Percentiles rank a stretch among this genome's conserved stretches.
phyloP scores from a whole-genome alignment of 768 basidiomycete species.

The Psilocybe subaeruginosa region DNA sequence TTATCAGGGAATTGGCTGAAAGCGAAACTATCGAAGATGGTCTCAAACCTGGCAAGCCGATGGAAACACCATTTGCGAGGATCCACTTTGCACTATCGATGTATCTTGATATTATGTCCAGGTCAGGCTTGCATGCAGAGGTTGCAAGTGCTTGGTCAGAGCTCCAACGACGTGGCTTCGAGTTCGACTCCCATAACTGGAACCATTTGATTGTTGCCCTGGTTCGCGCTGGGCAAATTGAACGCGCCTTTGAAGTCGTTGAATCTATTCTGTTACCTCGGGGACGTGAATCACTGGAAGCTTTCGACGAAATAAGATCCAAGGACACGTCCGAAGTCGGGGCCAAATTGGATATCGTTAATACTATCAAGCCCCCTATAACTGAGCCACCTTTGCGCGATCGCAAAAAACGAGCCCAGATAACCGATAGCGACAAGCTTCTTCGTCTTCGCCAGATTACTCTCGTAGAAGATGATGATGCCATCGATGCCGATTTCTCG shows the following conservation, averaged over 20 bases:
- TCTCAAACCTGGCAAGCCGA: background rate
- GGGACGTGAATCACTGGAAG: slow-evolving; percentile 15
- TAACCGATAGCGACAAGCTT: background rate
- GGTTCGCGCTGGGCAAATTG: slow-evolving; percentile 78
- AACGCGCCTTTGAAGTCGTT: slow-evolving; percentile 81
- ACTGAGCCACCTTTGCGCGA: slow-evolving; percentile 8
- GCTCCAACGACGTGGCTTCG: slow-evolving; percentile 64
- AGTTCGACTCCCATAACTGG: slow-evolving; percentile 91
- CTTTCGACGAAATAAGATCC: background rate
- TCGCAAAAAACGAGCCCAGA: background rate
- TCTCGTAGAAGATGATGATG: slow-evolving; percentile 19
- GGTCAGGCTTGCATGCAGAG: slow-evolving; percentile 59
- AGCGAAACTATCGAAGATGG: slow-evolving; percentile 1
- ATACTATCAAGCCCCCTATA: slow-evolving; percentile 1
- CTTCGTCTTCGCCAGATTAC: background rate
- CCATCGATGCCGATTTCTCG: slow-evolving; percentile 19
- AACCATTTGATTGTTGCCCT: slow-evolving; percentile 81
- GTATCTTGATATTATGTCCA: slow-evolving; percentile 76
- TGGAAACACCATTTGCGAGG: slow-evolving; percentile 9
- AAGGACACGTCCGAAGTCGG: slow-evolving; percentile 6
- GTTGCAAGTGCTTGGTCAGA: slow-evolving; percentile 70
- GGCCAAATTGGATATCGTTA: slow-evolving; percentile 4
- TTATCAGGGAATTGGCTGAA: slow-evolving; percentile 62
- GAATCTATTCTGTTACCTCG: slow-evolving; percentile 77
- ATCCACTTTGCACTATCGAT: slow-evolving; percentile 66